Percentiles rank a stretch among this genome's conserved stretches.
These are phyloP conservation scores for Capronia americana DNA, from an alignment of 2,329 filamentous ascomycete species.

Conservation along the genomic window DNA sequence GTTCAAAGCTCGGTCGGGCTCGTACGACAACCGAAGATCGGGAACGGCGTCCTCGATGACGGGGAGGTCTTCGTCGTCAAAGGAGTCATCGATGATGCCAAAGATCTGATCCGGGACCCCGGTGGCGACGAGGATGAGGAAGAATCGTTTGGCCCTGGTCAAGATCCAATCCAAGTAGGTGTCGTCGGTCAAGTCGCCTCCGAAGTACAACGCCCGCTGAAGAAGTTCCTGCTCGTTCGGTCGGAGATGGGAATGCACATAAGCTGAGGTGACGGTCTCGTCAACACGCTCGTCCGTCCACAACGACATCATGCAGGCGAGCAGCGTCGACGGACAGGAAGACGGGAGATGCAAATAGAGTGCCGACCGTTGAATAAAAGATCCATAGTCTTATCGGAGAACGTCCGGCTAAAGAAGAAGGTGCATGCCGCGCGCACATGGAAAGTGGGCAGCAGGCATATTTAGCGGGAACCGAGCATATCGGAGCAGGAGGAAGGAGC, in stretches of 20 bases:
- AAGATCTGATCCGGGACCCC: conserved; percentile 70
- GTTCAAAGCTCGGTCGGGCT: conserved; percentile 59
- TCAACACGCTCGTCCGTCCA: conserved; percentile 56
- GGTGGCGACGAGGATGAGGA: conserved; percentile 64
- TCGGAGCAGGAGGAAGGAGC: conserved; percentile 5
- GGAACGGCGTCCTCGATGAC: conserved; percentile 62
- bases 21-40: conserved; percentile 59
- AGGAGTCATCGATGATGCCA: conserved; percentile 64
- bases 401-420: conserved; percentile 10
- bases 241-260: conserved; percentile 46
- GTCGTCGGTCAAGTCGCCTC: conserved; percentile 54
- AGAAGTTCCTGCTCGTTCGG: conserved; percentile 44
- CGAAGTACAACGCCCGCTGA: conserved; percentile 47
- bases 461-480: background rate
- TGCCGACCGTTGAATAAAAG: conserved; percentile 1
- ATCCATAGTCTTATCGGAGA: conserved; percentile 21
- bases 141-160: conserved; percentile 62
- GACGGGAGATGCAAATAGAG: background rate
- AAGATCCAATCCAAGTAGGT: conserved; percentile 70
- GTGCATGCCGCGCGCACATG: conserved; percentile 15
- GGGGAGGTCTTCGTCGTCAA: conserved; percentile 67
- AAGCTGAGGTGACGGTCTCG: conserved; percentile 51
- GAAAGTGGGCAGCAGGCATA: conserved; percentile 24
- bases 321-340: background rate
- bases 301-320: conserved; percentile 41